Percentiles rank a stretch among this genome's conserved stretches.
Evolutionary conservation across 208 protist genomes (phyloP).

Genomic region (Trypanosoma rangeli): DNA sequence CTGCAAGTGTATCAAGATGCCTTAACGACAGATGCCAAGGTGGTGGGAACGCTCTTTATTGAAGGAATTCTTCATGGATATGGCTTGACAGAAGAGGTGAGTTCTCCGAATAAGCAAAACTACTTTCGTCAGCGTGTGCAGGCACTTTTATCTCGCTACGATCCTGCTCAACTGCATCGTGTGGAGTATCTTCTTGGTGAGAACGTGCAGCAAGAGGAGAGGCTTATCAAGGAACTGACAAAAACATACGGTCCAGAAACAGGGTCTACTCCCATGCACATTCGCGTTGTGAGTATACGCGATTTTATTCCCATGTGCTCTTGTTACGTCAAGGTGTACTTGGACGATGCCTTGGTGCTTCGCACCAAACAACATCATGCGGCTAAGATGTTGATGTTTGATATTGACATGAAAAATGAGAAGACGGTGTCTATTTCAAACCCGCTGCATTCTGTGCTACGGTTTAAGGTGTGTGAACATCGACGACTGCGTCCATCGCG

Average conservation of each 20-base stretch:
- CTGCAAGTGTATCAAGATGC: constrained; percentile 58
- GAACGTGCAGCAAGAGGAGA: constrained; percentile 31
- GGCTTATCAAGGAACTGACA: constrained; percentile 35
- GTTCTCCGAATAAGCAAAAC: constrained; percentile 11
- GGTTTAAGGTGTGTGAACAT: constrained; percentile 58
- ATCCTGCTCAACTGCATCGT: constrained; percentile 63
- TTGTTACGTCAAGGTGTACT: constrained; percentile 75
- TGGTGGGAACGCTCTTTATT: constrained; percentile 49
- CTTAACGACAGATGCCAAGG: constrained; percentile 33
- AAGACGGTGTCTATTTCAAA: constrained; percentile 49
- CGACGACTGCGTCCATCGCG: constrained; percentile 33
- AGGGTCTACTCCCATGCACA: constrained; percentile 60
- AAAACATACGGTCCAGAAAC: constrained; percentile 29
- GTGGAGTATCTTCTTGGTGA: constrained; percentile 61
- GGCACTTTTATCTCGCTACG: constrained; percentile 38
- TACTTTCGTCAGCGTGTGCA: constrained; percentile 28
- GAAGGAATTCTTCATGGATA: constrained; percentile 58
- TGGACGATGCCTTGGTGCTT: constrained; percentile 54
- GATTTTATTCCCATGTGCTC: constrained; percentile 35
- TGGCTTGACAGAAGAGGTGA: constrained; percentile 29
- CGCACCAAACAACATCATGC: constrained; percentile 45
- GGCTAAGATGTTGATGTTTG: constrained; percentile 32
- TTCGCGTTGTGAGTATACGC: constrained; percentile 62
- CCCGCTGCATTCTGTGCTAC: constrained; percentile 38
- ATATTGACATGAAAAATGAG: constrained; percentile 73